Percentiles rank a stretch among this genome's conserved stretches.
Conservation (phyloP, 2,329 filamentous ascomycete species). For the Bipolaris cookei region DNA sequence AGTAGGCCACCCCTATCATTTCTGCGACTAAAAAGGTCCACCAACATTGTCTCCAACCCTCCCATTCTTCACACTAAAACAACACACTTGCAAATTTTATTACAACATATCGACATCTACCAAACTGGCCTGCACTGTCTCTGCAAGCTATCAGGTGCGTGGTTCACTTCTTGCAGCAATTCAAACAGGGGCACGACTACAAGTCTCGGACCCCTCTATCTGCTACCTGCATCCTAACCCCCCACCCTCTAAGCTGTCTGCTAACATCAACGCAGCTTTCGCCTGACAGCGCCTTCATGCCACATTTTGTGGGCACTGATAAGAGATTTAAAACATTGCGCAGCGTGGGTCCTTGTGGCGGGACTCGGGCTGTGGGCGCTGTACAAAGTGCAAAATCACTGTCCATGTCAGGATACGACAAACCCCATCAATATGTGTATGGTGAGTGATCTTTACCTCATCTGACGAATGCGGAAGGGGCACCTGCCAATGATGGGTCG, state of each 20-base stretch:
- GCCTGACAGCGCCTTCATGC: slow-evolving; percentile 44
- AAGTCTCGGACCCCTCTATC: slow-evolving; percentile 23
- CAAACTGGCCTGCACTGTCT: slow-evolving; percentile 47
- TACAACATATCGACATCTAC: slow-evolving; percentile 34
- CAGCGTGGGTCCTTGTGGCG: slow-evolving; percentile 46
- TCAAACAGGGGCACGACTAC: slow-evolving; percentile 19
- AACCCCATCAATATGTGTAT: slow-evolving; percentile 78
- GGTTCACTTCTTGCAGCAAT: slow-evolving; percentile 16
- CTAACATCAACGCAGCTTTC: slow-evolving; percentile 31
- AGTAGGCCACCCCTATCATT: slow-evolving; percentile 34
- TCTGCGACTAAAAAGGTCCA: slow-evolving; percentile 41
- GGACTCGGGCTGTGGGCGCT: slow-evolving; percentile 58
- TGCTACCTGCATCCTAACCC: slow-evolving; percentile 39
- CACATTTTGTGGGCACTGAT: slow-evolving; percentile 37
- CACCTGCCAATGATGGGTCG: slow-evolving; percentile 48
- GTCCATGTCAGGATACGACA: slow-evolving; percentile 83
- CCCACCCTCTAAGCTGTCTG: slow-evolving; percentile 35
- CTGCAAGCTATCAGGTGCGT: slow-evolving; percentile 48
- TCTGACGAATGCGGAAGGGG: slow-evolving; percentile 43
- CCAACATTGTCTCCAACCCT: slow-evolving; percentile 32
- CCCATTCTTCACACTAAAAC: slow-evolving; percentile 20
- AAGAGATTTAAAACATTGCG: slow-evolving; percentile 38
- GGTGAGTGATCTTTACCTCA: slow-evolving; percentile 67
- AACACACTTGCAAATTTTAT: slow-evolving; percentile 6
- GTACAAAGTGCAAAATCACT: slow-evolving; percentile 57